Conservation (phyloP, 768 basidiomycete genomes). For the Dendrothele bispora region DNA sequence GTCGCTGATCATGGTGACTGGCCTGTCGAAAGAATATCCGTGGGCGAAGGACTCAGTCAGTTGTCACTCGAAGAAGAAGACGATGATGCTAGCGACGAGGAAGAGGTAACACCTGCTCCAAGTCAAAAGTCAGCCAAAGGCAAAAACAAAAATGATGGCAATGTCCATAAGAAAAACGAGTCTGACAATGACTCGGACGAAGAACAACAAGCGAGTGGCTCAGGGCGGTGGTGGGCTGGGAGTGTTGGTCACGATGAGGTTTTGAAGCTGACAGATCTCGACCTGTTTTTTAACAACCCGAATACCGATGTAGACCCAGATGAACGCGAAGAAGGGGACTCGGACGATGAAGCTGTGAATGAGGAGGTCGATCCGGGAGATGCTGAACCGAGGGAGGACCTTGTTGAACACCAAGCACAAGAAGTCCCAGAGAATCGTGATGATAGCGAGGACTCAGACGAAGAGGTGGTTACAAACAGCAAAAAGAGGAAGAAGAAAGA, state of each 20-base stretch:
- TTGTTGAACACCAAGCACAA: conserved; percentile 17
- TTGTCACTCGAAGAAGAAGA: conserved; percentile 32
- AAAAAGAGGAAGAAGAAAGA: conserved; percentile 61
- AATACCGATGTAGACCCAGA: conserved; percentile 29
- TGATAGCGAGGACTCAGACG: conserved; percentile 22
- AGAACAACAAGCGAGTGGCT: conserved; percentile 13
- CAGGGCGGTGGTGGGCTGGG: conserved; percentile 76
- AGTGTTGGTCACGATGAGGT: conserved; percentile 91
- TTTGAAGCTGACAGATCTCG: conserved; percentile 82
- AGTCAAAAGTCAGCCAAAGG: conserved; percentile 18
- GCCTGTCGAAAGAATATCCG: conserved; percentile 83
- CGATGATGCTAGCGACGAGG: conserved; percentile 7
- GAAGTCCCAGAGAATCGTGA: conserved; percentile 13
- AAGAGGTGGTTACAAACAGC: conserved; percentile 28
- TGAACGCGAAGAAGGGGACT: conserved; percentile 35
- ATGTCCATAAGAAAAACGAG: too few species aligned
- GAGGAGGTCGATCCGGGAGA: conserved; percentile 22
- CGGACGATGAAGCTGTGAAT: conserved; percentile 26
- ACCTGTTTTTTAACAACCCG: conserved; percentile 57
- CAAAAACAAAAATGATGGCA: conserved; percentile 14
- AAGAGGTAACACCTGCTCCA: conserved; percentile 9
- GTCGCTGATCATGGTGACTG: conserved; percentile 91
- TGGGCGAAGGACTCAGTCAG: conserved; percentile 44
- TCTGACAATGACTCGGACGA: conserved; percentile 9
- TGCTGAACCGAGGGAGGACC: conserved; percentile 24